Base-by-base conservation (phyloP, 441 rosid genomes). In the Populus trichocarpa region DNA sequence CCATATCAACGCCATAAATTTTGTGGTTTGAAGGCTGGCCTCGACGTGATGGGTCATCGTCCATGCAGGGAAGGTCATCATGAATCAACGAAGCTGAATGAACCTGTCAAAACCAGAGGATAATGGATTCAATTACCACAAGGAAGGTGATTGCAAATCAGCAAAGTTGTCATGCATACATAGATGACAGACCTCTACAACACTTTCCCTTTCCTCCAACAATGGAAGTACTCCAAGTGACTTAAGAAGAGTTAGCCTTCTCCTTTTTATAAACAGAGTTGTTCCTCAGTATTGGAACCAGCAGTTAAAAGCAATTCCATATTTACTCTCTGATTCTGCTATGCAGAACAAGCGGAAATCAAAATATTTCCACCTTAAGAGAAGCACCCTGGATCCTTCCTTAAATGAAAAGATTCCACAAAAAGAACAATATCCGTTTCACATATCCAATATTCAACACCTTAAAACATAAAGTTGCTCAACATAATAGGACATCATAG, bases 11-110 rank as follows among this genome's bases (percentile, higher is more conserved):
- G 5, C 97, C 97, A 76, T 82, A 92, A 10, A 87, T 77, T 13
- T 78, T 87, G 83, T 93, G 99, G 87, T 93, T 96, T 12, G 98
- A 91, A 30, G 98, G 97, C 75, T 88, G 89, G 74, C 98, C 98
- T 78, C 99, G 79, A 14, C 99, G 94, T 1, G 87, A 84, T 33
- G 90, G 87, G 78, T 88, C 97, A 69, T 96, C 91, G 67, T 96
- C 98, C 98, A 96, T 93, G 88, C 90, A 93, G 22, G 99, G 98
- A 71, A 96, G 95, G 78, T 96, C 99, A 57, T 96, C 90, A 70
- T 96, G 99, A 22, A 92, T 93, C 83, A 95, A 84, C 2, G 98
- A 95, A 75, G 98, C 97, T n/a, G 92, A 89, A 70, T 93, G 99
- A 36, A 95, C 96, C 98, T 93, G 87, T 77, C 71, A 69, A 33